These are phyloP conservation scores for Mycena citricolor DNA, from an alignment of 1,284 basidiomycete genomes.

Conservation along the genomic window DNA sequence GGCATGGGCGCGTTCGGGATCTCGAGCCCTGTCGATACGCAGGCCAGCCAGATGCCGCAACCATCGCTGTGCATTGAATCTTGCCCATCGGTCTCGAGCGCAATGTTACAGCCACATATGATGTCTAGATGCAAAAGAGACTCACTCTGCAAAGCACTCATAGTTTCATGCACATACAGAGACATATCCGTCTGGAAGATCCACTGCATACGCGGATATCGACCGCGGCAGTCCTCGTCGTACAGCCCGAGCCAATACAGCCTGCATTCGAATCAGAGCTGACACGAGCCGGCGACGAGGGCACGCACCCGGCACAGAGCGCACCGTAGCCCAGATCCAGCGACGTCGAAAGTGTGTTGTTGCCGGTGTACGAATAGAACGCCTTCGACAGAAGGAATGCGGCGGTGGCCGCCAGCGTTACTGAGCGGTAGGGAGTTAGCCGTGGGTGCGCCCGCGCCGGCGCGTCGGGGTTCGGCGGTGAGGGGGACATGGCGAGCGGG, in stretches of 20 bases:
- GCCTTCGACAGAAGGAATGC: constrained; percentile 31
- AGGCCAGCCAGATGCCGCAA: too few species aligned
- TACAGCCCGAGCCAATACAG: constrained; percentile 15
- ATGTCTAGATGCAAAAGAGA: neutral
- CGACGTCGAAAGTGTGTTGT: constrained; percentile 29
- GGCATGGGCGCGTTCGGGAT: too few species aligned
- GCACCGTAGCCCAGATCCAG: constrained; percentile 32
- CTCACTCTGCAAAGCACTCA: neutral
- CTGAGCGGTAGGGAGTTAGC: constrained; percentile 21
- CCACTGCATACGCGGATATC: constrained; percentile 6
- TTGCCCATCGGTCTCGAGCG: too few species aligned
- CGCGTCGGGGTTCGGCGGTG: too few species aligned
- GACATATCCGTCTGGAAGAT: constrained; percentile 8
- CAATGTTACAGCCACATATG: neutral
- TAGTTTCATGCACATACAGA: neutral
- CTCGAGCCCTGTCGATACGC: too few species aligned
- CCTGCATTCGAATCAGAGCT: constrained; percentile 1
- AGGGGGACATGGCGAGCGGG: too few species aligned
- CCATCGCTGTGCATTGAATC: too few species aligned
- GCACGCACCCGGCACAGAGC: too few species aligned
- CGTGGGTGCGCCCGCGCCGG: constrained; percentile 7
- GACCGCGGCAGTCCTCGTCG: constrained; percentile 7
- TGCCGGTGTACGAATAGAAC: constrained; percentile 27
- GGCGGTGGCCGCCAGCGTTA: constrained; percentile 27
- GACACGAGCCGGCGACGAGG: constrained; percentile 25